Evolutionary conservation across 2,329 filamentous ascomycete genomes (phyloP).

Genomic region (Geoglossum cookeanum): DNA sequence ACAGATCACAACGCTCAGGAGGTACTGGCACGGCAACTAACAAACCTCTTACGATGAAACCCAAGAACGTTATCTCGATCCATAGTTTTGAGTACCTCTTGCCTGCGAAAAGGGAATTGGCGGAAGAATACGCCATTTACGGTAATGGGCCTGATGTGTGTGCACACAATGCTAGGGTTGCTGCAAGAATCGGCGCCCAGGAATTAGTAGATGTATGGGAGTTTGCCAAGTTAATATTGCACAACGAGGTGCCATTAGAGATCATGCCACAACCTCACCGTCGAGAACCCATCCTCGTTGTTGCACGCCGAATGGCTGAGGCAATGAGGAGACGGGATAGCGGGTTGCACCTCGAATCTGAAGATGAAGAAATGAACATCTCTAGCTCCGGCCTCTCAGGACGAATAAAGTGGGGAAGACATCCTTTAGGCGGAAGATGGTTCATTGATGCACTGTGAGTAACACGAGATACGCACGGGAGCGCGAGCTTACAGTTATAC

Average conservation of each 20-base stretch:
- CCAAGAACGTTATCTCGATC: constrained; percentile 55
- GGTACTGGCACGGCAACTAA: constrained; percentile 23
- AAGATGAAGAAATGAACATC: constrained; percentile 12
- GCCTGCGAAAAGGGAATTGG: constrained; percentile 63
- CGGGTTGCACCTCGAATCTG: constrained; percentile 28
- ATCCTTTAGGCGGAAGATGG: constrained; percentile 35
- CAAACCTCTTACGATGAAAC: constrained; percentile 16
- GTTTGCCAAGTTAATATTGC: constrained; percentile 57
- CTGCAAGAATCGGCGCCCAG: constrained; percentile 46
- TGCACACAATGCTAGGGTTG: constrained; percentile 62
- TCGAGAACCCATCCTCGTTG: constrained; percentile 43
- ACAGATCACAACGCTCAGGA: constrained; percentile 29
- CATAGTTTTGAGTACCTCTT: constrained; percentile 49
- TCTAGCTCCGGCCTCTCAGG: constrained; percentile 10
- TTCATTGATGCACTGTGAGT: constrained; percentile 31
- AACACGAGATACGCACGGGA: neutral
- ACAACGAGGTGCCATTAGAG: constrained; percentile 54
- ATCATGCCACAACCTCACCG: constrained; percentile 35
- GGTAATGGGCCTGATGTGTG: constrained; percentile 69
- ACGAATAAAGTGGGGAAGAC: constrained; percentile 35
- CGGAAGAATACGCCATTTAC: constrained; percentile 64
- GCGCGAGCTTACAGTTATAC: neutral
- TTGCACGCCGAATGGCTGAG: constrained; percentile 43
- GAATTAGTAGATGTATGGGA: constrained; percentile 73
- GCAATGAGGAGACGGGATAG: constrained; percentile 30